These are phyloP conservation scores for Didymella segeticola DNA, from an alignment of 2,329 filamentous ascomycete species.

Conservation along the genomic window DNA sequence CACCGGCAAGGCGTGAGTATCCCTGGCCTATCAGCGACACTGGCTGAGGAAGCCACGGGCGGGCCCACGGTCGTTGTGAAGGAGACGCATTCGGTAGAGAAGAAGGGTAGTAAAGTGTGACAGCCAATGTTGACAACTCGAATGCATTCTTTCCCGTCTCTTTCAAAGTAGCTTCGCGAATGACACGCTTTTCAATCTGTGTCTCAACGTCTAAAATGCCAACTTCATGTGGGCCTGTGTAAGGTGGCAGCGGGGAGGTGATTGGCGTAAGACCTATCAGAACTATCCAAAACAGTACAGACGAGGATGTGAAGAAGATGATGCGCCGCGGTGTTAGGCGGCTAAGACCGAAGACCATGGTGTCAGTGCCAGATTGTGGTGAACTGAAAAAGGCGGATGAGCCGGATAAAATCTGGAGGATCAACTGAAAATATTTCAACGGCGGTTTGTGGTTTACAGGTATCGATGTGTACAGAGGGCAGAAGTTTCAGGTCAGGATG, in stretches of 20 bases:
- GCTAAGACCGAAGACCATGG: slow-evolving; percentile 33
- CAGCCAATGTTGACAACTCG: slow-evolving; percentile 53
- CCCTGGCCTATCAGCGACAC: slow-evolving; percentile 53
- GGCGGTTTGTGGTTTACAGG: not conserved
- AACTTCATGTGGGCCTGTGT: slow-evolving; percentile 53
- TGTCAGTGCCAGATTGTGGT: not conserved
- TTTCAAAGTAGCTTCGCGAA: slow-evolving; percentile 49
- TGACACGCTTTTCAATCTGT: slow-evolving; percentile 41
- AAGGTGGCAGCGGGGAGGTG: slow-evolving; percentile 50
- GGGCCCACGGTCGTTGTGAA: slow-evolving; percentile 41
- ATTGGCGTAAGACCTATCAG: slow-evolving; percentile 52
- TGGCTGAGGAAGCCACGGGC: slow-evolving; percentile 54
- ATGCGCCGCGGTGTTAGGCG: slow-evolving; percentile 33
- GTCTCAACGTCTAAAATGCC: slow-evolving; percentile 55
- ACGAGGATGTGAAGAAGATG: slow-evolving; percentile 36
- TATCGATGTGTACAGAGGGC: not conserved
- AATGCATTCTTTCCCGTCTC: slow-evolving; percentile 51
- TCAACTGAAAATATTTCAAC: not conserved
- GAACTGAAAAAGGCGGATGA: slow-evolving; percentile 2
- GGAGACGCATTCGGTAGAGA: slow-evolving; percentile 29
- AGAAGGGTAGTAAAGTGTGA: slow-evolving; percentile 56
- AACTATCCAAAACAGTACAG: slow-evolving; percentile 44
- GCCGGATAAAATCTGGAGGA: not conserved
- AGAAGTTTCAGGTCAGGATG: slow-evolving; percentile 8
- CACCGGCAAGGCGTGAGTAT: slow-evolving; percentile 52